Conservation (phyloP, 2,329 filamentous ascomycete species). For the Penicillium palitans region DNA sequence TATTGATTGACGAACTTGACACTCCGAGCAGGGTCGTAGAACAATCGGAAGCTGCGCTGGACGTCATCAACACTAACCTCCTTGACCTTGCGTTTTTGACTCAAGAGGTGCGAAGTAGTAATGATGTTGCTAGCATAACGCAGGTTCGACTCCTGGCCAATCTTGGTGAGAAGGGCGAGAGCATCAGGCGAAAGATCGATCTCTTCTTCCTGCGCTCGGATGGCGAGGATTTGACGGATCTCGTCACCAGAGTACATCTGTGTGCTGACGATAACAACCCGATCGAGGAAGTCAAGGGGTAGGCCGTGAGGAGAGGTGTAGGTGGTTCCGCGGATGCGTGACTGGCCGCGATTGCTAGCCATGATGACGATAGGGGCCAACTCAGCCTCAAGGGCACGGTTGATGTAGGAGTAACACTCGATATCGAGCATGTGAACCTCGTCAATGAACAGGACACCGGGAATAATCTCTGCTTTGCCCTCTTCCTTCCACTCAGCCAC, state of each 20-base stretch:
- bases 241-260: constrained; percentile 79
- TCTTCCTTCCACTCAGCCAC: constrained; percentile 99
- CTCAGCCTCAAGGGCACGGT: constrained; percentile 91
- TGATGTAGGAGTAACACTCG: constrained; percentile 98
- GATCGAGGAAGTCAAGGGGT: constrained; percentile 92
- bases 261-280: constrained; percentile 94
- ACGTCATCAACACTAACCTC: constrained; percentile 86
- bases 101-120: constrained; percentile 85
- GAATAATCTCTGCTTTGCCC: constrained; percentile 97
- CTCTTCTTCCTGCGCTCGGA: constrained; percentile 93
- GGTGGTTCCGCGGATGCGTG: constrained; percentile 87
- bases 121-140: constrained; percentile 98
- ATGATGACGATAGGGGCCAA: constrained; percentile 97
- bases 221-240: constrained; percentile 86
- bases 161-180: constrained; percentile 89
- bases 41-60: constrained; percentile 87
- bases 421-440: constrained; percentile 99
- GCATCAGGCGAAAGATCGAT: constrained; percentile 88
- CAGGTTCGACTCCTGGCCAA: constrained; percentile 86
- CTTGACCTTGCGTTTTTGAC: constrained; percentile 79
- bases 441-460: constrained; percentile 95
- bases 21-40: constrained; percentile 86
- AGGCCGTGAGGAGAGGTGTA: constrained; percentile 92
- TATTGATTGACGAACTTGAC: constrained; percentile 87
- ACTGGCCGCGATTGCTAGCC: constrained; percentile 93